Percentiles rank a stretch among this genome's conserved stretches.
phyloP scores from a whole-genome alignment of 73 alveolate genomes.

The Breviolum minutum region DNA sequence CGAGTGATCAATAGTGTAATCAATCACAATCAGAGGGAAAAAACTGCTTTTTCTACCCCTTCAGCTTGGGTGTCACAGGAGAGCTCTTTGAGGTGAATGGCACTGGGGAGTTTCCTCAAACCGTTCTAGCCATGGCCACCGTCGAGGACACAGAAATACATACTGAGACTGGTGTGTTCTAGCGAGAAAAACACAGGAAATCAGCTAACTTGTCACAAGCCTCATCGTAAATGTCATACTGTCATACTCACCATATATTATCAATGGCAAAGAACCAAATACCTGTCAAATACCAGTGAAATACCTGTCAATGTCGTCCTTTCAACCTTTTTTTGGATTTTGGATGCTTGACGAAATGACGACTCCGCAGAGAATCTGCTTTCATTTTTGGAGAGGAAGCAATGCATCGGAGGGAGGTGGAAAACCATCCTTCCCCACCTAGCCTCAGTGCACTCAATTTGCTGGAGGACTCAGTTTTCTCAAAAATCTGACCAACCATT shows the following conservation, averaged over 20 bases:
- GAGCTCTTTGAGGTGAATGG: slow-evolving; percentile 25
- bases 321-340: too few relatives aligned
- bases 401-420: background rate
- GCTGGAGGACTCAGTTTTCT: background rate
- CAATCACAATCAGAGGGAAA: background rate
- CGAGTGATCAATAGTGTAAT: background rate
- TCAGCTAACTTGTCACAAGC: too few relatives aligned
- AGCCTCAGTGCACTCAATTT: slow-evolving; percentile 17
- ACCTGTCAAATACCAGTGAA: too few relatives aligned
- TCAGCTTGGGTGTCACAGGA: background rate
- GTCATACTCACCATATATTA: too few relatives aligned
- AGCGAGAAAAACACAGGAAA: too few relatives aligned
- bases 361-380: too few relatives aligned
- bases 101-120: background rate
- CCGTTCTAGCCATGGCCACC: slow-evolving; percentile 4
- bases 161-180: too few relatives aligned
- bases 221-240: too few relatives aligned
- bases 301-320: too few relatives aligned
- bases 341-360: too few relatives aligned
- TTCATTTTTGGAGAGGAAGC: background rate
- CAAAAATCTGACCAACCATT: too few relatives aligned
- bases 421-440: slow-evolving; percentile 5
- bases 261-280: too few relatives aligned
- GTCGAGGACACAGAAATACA: background rate
- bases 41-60: background rate